These are phyloP conservation scores for Rhododendron simsii DNA, from an alignment of 148 eudicot genomes.

Conservation along the genomic window DNA sequence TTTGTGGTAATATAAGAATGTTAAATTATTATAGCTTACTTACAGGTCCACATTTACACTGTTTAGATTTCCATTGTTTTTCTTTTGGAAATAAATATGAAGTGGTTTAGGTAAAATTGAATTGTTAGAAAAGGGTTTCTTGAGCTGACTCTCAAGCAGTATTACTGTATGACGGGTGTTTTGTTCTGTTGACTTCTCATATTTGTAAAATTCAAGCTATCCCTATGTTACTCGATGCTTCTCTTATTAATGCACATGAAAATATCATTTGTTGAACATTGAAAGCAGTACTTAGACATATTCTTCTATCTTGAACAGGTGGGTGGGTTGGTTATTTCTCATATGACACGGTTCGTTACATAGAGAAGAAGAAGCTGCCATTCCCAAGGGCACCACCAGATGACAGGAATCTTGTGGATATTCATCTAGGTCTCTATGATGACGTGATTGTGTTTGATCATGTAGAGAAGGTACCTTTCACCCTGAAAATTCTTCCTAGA, in stretches of 20 bases:
- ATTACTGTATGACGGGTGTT: background rate
- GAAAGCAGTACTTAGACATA: background rate
- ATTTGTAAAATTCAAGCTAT: background rate
- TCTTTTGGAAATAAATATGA: background rate
- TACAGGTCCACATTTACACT: background rate
- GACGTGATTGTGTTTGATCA: constrained; percentile 57
- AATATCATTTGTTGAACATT: background rate
- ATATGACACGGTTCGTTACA: constrained; percentile 53
- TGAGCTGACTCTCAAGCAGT: background rate
- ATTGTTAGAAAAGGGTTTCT: background rate
- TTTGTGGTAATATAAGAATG: constrained; percentile 52
- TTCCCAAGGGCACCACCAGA: constrained; percentile 42
- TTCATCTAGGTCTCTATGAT: constrained; percentile 53
- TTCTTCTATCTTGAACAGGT: constrained; percentile 30
- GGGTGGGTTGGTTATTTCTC: constrained; percentile 68
- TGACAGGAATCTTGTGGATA: constrained; percentile 47
- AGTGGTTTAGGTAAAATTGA: background rate
- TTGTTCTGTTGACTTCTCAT: background rate
- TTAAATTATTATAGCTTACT: background rate
- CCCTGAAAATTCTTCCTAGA: background rate
- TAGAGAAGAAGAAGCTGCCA: constrained; percentile 45
- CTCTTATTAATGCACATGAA: background rate
- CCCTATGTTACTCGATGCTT: background rate
- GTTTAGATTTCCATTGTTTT: background rate
- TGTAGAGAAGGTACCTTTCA: constrained; percentile 41